A percentile compares a stretch with the other conserved stretches of the same genome.
phyloP scores from a whole-genome alignment of 331 rosid genomes.

The Rhamnella rubrinervis region DNA sequence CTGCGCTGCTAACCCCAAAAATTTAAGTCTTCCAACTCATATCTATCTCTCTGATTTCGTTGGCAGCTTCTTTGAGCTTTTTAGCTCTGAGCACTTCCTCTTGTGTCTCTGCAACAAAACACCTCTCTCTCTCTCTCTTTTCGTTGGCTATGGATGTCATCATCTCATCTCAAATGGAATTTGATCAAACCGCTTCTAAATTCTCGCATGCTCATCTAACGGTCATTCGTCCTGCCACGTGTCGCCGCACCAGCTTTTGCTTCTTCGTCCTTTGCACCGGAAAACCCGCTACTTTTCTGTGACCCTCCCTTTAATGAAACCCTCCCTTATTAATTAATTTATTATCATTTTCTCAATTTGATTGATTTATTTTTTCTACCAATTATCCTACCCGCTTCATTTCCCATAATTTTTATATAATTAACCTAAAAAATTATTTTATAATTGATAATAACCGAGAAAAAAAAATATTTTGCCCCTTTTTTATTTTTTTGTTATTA shows the following conservation, averaged over 20 bases:
- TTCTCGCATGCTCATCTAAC: slow-evolving; percentile 35
- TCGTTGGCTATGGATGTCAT: slow-evolving; percentile 32
- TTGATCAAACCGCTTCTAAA: slow-evolving; percentile 20
- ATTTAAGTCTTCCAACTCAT: slow-evolving; percentile 38
- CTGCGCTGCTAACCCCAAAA: slow-evolving; percentile 29
- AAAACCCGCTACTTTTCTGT: slow-evolving; percentile 94
- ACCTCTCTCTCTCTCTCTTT: slow-evolving; percentile 14
- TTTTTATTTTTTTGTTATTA: background rate
- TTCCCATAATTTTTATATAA: too few relatives aligned
- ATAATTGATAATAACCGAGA: too few relatives aligned
- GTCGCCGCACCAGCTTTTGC: slow-evolving; percentile 49
- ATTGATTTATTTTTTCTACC: slow-evolving; percentile 2
- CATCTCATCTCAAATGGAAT: slow-evolving; percentile 31
- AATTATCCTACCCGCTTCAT: too few relatives aligned
- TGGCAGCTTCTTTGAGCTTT: slow-evolving; percentile 45
- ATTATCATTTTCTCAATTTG: background rate
- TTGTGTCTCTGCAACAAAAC: slow-evolving; percentile 41
- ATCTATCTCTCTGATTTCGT: slow-evolving; percentile 18
- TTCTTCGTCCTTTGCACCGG: slow-evolving; percentile 64
- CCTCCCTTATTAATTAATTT: background rate
- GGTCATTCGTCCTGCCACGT: slow-evolving; percentile 26
- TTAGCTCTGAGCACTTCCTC: slow-evolving; percentile 39
- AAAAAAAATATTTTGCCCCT: background rate
- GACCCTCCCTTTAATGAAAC: slow-evolving; percentile 44
- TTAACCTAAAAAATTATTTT: too few relatives aligned